Base-by-base conservation (phyloP, 306 rosid genomes). In the Geum urbanum region DNA sequence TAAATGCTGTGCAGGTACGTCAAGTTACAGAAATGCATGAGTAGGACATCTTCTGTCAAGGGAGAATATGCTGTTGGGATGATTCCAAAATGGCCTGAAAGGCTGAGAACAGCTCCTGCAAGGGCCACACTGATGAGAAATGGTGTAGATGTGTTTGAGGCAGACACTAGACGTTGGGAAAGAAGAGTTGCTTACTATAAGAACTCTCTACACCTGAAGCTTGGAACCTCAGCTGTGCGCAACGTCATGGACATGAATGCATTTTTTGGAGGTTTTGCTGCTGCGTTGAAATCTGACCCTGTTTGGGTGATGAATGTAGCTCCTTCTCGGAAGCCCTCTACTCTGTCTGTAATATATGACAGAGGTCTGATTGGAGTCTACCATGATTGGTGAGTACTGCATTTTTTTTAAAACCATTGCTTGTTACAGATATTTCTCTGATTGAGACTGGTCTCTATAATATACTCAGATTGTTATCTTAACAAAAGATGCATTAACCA, bases 191-290 rank as follows among this genome's bases (percentile, higher is more conserved):
- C 85, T 32, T 74, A 86, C 84, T 95, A 95, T 70, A 95, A 95
- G 76, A 83, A 83, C 67, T 72, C 95, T 54, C 87, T 95, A 66
- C 82, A 84, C 55, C 71, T 89, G 79, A 91, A 86, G 83, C 89
- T 95, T 74, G 99, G 99, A 60, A 91, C 95, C 70, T 55, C 92
- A n/a, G 86, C 95, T 10, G 78, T 91, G 37, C 97, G 97, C 76
- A 95, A 95, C 41, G 69, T 91, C 82, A 91, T 95, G 95, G 99
- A 95, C 74, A 87, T 95, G 99, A 95, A 91, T 86, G 96, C 96
- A 57, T 83, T 91, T 70, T 87, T 95, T 82, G 99, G 99, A 72
- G 99, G 97, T 60, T 95, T 95, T 75, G 99, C 99, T 0, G 96
- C 95, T 35, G 99, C 97, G 39, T 73, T 95, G 24, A 83, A 40